Conservation (phyloP, 257 asterid species). For the Linaria vulgaris region DNA sequence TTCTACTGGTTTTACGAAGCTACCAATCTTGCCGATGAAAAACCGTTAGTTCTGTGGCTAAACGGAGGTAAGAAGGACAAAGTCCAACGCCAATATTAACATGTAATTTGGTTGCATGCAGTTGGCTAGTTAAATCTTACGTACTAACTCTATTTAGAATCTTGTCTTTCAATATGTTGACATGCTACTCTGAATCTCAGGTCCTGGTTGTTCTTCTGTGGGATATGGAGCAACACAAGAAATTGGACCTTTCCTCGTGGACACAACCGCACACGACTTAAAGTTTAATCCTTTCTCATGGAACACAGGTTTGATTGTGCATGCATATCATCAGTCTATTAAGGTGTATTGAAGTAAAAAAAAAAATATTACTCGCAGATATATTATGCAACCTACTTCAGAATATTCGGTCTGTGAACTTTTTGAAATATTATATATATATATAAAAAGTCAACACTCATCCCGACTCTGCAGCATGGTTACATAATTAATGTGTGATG, state of each 20-base stretch:
- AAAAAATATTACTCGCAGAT: not conserved
- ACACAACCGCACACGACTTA: slow-evolving; percentile 51
- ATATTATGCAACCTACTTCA: not conserved
- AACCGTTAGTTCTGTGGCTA: slow-evolving; percentile 92
- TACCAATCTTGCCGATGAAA: slow-evolving; percentile 43
- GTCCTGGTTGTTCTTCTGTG: slow-evolving; percentile 98
- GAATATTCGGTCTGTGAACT: not conserved
- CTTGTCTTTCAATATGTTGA: slow-evolving; percentile 29
- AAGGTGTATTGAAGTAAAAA: not conserved
- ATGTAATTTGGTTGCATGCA: not conserved
- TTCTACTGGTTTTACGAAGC: slow-evolving; percentile 78
- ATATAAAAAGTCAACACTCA: too few relatives aligned
- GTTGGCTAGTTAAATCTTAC: too few relatives aligned
- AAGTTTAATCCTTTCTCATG: slow-evolving; percentile 70
- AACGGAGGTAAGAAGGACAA: slow-evolving; percentile 69
- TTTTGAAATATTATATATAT: too few relatives aligned
- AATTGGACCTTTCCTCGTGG: slow-evolving; percentile 87
- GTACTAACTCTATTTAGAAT: too few relatives aligned
- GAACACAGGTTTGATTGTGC: slow-evolving; percentile 62
- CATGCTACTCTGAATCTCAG: slow-evolving; percentile 43
- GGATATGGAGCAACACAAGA: slow-evolving; percentile 99
- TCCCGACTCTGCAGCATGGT: too few relatives aligned
- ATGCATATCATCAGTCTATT: not conserved
- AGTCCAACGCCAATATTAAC: not conserved
- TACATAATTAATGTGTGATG: too few relatives aligned